Conservation (phyloP, 2,329 filamentous ascomycete species). For the Aphanoascus verrucosus region DNA sequence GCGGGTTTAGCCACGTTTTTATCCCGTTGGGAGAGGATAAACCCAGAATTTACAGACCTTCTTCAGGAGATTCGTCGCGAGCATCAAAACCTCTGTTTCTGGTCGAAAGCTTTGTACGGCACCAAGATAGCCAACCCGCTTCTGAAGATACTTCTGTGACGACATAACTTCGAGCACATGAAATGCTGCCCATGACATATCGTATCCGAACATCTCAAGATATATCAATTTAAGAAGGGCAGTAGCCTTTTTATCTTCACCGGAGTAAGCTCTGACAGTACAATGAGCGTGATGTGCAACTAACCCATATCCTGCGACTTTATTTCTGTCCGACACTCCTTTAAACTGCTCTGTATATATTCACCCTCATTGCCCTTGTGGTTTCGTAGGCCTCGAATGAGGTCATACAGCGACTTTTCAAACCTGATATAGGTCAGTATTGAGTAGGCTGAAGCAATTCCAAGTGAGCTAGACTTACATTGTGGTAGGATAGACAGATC, state of each 20-base stretch:
- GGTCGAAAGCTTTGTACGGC: slow-evolving; percentile 92
- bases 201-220: slow-evolving; percentile 96
- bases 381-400: slow-evolving; percentile 88
- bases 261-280: slow-evolving; percentile 10
- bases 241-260: slow-evolving; percentile 80
- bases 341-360: slow-evolving; percentile 85
- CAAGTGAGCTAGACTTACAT: no score
- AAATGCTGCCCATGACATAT: slow-evolving; percentile 99
- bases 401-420: slow-evolving; percentile 97
- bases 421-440: slow-evolving; percentile 53
- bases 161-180: slow-evolving; percentile 99
- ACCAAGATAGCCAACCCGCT: slow-evolving; percentile 86
- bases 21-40: neutral
- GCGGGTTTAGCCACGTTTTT: slow-evolving; percentile 6
- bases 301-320: slow-evolving; percentile 83
- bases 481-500: no score
- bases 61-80: slow-evolving; percentile 92
- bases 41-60: slow-evolving; percentile 47
- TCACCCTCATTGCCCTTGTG: slow-evolving; percentile 92
- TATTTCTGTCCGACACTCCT: slow-evolving; percentile 91
- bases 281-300: slow-evolving; percentile 20
- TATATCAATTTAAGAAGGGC: slow-evolving; percentile 93
- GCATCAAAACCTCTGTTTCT: slow-evolving; percentile 93
- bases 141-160: slow-evolving; percentile 85
- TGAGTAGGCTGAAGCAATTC: neutral